phyloP scores from a whole-genome alignment of 2,329 filamentous ascomycete genomes.

The Alternaria gaisen region DNA sequence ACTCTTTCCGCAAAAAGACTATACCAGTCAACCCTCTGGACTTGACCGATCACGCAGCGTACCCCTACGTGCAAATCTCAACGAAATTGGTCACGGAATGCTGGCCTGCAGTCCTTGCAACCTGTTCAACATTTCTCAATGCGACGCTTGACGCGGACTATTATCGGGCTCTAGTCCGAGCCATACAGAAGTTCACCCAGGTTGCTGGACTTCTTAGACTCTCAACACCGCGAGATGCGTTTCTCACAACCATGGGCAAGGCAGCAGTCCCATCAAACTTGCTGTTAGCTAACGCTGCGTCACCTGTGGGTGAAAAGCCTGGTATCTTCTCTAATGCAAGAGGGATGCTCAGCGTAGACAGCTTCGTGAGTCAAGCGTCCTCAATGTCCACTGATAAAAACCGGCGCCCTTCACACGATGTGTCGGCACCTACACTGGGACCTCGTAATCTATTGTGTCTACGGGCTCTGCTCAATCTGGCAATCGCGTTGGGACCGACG shows the following conservation, averaged over 20 bases:
- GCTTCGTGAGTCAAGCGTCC: constrained; percentile 67
- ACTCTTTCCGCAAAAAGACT: constrained; percentile 77
- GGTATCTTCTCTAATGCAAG: constrained; percentile 76
- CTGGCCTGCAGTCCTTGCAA: constrained; percentile 94
- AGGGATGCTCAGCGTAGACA: constrained; percentile 78
- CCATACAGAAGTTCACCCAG: constrained; percentile 94
- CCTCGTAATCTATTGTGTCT: constrained; percentile 91
- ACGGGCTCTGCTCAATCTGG: constrained; percentile 89
- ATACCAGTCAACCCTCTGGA: constrained; percentile 85
- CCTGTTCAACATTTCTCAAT: constrained; percentile 94
- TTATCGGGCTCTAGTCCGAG: constrained; percentile 88
- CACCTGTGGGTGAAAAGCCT: constrained; percentile 58
- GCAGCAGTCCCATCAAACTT: constrained; percentile 86
- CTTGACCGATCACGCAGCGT: constrained; percentile 75
- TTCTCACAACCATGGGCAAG: constrained; percentile 92
- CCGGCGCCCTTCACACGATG: constrained; percentile 66
- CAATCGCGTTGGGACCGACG: constrained; percentile 91
- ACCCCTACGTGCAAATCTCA: constrained; percentile 76
- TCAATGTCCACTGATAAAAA: constrained; percentile 64
- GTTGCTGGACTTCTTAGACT: constrained; percentile 89
- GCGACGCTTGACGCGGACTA: constrained; percentile 91
- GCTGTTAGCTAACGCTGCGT: constrained; percentile 51
- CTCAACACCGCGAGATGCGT: constrained; percentile 87
- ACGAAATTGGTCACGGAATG: constrained; percentile 87
- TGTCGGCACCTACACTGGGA: constrained; percentile 66